A percentile compares a stretch with the other conserved stretches of the same genome.
phyloP scores from a whole-genome alignment of 1,284 basidiomycete genomes.

The Irpex lacteus region DNA sequence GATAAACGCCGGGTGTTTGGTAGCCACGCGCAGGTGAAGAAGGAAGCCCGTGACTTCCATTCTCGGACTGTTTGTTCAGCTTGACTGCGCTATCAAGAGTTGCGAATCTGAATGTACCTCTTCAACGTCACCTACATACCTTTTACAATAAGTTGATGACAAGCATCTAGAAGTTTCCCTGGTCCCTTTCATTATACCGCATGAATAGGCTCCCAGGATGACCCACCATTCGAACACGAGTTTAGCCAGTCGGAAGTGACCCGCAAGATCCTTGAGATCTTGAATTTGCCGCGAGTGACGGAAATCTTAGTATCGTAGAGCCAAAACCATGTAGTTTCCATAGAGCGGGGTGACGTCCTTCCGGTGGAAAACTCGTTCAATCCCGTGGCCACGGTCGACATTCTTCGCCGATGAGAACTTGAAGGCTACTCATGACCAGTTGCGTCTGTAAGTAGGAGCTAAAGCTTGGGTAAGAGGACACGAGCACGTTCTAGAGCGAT shows the following conservation, averaged over 20 bases:
- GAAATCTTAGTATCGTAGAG: neutral
- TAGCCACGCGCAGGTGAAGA: slow-evolving; percentile 12
- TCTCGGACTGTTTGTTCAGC: neutral
- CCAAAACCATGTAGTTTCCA: neutral
- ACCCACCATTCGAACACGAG: neutral
- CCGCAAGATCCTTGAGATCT: neutral
- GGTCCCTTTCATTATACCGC: neutral
- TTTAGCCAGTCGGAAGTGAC: neutral
- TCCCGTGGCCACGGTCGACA: neutral
- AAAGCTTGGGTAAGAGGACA: neutral
- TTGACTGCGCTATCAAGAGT: slow-evolving; percentile 2
- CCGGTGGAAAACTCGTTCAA: neutral
- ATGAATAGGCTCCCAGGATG: neutral
- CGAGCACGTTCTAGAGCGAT: neutral
- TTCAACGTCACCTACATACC: slow-evolving; percentile 6
- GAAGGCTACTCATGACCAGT: neutral
- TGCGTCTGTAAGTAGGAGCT: neutral
- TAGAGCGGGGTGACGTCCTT: neutral
- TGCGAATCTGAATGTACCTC: slow-evolving; percentile 8
- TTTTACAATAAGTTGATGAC: neutral
- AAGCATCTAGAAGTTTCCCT: neutral
- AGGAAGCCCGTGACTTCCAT: neutral
- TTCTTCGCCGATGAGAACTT: neutral
- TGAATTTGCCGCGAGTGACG: neutral
- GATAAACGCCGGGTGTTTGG: slow-evolving; percentile 11